Evolutionary conservation across 805 yeast genomes (phyloP).

Genomic region (Kurtzmaniella cleridarum): DNA sequence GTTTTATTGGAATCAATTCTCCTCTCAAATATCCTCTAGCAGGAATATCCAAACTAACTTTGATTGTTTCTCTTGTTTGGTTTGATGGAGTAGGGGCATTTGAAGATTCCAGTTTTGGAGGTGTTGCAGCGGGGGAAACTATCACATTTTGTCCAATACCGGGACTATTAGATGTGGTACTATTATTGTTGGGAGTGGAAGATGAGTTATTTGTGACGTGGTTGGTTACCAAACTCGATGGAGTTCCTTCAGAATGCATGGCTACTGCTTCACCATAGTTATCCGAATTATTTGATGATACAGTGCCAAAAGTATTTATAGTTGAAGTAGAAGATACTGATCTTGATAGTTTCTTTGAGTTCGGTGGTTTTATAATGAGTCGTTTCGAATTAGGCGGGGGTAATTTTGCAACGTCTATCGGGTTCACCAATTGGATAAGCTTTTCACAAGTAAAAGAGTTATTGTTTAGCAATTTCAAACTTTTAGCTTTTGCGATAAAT

Average conservation of each 20-base stretch:
- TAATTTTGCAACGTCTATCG: conserved; percentile 64
- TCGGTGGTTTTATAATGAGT: conserved; percentile 55
- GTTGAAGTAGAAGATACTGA: conserved; percentile 33
- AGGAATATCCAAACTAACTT: conserved; percentile 35
- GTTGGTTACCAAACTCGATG: background rate
- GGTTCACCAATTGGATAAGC: conserved; percentile 56
- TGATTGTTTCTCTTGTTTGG: conserved; percentile 23
- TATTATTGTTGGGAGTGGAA: conserved; percentile 2
- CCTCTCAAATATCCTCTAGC: conserved; percentile 74
- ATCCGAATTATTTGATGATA: conserved; percentile 30
- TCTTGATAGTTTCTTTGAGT: conserved; percentile 21
- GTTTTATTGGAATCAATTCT: conserved; percentile 68
- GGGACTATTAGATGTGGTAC: background rate
- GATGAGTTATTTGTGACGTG: conserved; percentile 3
- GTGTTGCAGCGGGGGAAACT: background rate
- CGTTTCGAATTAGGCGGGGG: conserved; percentile 65
- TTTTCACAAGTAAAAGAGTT: conserved; percentile 48
- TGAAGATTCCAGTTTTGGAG: conserved; percentile 29
- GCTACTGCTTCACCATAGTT: conserved; percentile 3
- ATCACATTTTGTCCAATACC: background rate
- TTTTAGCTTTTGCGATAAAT: conserved; percentile 17
- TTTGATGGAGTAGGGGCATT: conserved; percentile 19
- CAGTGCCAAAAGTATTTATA: conserved; percentile 24
- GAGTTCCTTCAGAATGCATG: background rate
- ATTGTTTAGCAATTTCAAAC: conserved; percentile 19